Evolutionary conservation across 768 basidiomycete species (phyloP).

Genomic region (Naganishia vishniacii): DNA sequence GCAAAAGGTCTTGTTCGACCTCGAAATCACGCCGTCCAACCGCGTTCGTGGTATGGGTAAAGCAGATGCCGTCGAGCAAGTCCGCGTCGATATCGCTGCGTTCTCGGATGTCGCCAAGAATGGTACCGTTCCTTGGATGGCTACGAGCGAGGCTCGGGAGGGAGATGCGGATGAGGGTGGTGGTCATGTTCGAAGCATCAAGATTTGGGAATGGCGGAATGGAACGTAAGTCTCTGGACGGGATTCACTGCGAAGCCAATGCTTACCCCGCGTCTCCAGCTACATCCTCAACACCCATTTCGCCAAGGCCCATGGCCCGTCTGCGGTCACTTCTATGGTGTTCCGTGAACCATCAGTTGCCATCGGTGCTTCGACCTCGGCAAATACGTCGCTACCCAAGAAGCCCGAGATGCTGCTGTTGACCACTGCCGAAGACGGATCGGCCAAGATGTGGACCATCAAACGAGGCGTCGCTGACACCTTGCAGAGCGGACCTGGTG

Average conservation of each 20-base stretch:
- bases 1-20: constrained; percentile 69
- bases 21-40: constrained; percentile 91
- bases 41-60: constrained; percentile 62
- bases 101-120: constrained; percentile 52
- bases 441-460: constrained; percentile 75
- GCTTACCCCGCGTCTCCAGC: constrained; percentile 18
- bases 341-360: constrained; percentile 58
- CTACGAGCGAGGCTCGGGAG: constrained; percentile 72
- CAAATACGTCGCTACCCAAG: constrained; percentile 33
- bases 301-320: constrained; percentile 73
- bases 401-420: constrained; percentile 59
- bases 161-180: constrained; percentile 64
- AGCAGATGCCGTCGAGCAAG: constrained; percentile 69
- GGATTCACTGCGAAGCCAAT: not conserved
- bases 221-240: constrained; percentile 53
- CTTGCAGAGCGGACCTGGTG: constrained; percentile 57
- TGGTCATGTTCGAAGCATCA: constrained; percentile 62
- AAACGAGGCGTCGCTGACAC: constrained; percentile 50
- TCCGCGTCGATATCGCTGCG: constrained; percentile 65
- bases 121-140: constrained; percentile 63
- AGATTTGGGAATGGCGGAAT: constrained; percentile 80
- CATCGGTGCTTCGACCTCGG: constrained; percentile 12
- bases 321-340: constrained; percentile 59
- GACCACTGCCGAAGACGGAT: constrained; percentile 62
- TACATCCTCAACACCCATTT: constrained; percentile 73